Evolutionary conservation across 1,284 basidiomycete genomes (phyloP).

Genomic region (Cystobasidium pallidum): DNA sequence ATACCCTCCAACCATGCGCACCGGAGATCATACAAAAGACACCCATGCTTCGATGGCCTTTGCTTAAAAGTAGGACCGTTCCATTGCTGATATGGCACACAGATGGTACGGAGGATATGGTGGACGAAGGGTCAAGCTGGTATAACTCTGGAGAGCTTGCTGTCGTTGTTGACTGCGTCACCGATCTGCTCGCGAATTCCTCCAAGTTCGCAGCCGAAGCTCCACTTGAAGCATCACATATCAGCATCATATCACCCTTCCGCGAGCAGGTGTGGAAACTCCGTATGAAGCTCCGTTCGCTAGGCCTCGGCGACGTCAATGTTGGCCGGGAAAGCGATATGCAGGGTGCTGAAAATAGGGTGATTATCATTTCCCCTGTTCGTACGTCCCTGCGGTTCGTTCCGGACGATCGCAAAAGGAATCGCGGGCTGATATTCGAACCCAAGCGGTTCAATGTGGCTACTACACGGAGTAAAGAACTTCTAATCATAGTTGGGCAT

Average conservation of each 20-base stretch:
- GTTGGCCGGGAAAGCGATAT: constrained; percentile 57
- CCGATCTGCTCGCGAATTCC: constrained; percentile 45
- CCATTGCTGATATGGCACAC: constrained; percentile 56
- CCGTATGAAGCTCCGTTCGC: constrained; percentile 54
- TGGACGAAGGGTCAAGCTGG: constrained; percentile 56
- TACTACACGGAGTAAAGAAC: constrained; percentile 58
- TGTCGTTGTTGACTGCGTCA: constrained; percentile 49
- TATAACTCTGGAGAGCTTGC: constrained; percentile 54
- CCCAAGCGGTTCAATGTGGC: constrained; percentile 59
- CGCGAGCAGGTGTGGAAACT: constrained; percentile 59
- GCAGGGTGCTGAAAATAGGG: constrained; percentile 53
- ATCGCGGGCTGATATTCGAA: constrained; percentile 56
- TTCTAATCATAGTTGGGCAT: constrained; percentile 58
- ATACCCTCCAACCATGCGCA: constrained; percentile 55
- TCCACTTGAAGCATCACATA: constrained; percentile 51
- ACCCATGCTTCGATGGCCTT: constrained; percentile 52
- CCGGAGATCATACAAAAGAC: constrained; percentile 46
- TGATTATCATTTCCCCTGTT: constrained; percentile 57
- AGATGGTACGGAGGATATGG: constrained; percentile 55
- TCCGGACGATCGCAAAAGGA: constrained; percentile 52
- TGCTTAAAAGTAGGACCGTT: constrained; percentile 53
- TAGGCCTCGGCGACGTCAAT: constrained; percentile 54
- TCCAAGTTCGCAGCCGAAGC: neutral
- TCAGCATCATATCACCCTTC: constrained; percentile 56
- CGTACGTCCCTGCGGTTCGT: constrained; percentile 55